phyloP scores from a whole-genome alignment of 768 basidiomycete species.

The Auriscalpium orientale region DNA sequence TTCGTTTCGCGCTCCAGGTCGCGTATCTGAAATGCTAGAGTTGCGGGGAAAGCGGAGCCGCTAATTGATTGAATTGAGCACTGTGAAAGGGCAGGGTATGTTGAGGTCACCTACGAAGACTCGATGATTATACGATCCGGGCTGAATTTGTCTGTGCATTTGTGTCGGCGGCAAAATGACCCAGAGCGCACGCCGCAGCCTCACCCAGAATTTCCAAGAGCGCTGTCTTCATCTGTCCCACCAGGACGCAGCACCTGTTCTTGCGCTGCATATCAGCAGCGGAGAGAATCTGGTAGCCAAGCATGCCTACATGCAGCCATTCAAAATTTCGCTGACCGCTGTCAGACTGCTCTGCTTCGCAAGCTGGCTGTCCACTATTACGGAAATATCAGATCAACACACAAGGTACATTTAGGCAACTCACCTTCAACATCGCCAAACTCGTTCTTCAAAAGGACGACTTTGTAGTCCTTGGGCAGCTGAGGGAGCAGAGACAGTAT shows the following conservation, averaged over 20 bases:
- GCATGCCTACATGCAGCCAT: slow-evolving; percentile 83
- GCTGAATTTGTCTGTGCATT: slow-evolving; percentile 58
- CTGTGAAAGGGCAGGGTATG: not conserved
- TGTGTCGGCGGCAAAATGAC: not conserved
- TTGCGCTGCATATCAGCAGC: slow-evolving; percentile 1
- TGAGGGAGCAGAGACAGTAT: slow-evolving; percentile 80
- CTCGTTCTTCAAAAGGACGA: slow-evolving; percentile 92
- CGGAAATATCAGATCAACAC: not conserved
- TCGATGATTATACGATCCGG: slow-evolving; percentile 95
- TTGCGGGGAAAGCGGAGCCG: slow-evolving; percentile 93
- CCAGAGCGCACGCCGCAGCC: slow-evolving; percentile 7
- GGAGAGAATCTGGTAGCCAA: not conserved
- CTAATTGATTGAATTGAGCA: slow-evolving; percentile 28
- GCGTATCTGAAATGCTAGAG: slow-evolving; percentile 89
- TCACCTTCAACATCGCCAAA: slow-evolving; percentile 89
- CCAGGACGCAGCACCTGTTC: slow-evolving; percentile 82
- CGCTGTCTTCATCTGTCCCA: slow-evolving; percentile 91
- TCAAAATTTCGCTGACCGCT: slow-evolving; percentile 89
- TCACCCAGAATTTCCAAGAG: slow-evolving; percentile 79
- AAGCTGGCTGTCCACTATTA: slow-evolving; percentile 80
- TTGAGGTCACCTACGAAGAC: slow-evolving; percentile 58
- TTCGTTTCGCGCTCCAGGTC: slow-evolving; percentile 76
- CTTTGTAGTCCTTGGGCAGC: slow-evolving; percentile 79
- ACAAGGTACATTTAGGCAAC: not conserved
- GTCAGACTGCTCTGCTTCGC: slow-evolving; percentile 77